These are phyloP conservation scores for Blastobotrys terrestris DNA, from an alignment of 805 yeast genomes.

Conservation along the genomic window DNA sequence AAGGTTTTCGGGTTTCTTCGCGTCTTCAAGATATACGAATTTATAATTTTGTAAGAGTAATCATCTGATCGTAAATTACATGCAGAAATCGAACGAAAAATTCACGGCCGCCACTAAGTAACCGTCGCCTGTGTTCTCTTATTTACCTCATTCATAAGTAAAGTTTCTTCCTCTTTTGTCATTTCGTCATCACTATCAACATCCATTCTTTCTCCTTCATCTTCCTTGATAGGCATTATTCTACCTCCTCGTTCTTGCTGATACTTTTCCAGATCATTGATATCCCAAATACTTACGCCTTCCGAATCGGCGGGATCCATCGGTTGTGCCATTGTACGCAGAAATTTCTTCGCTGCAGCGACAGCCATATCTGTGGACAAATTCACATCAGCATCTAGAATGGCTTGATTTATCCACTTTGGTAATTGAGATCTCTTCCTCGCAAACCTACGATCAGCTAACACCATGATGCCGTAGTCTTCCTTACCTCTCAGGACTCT, in stretches of 20 bases:
- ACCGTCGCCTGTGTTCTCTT: neutral
- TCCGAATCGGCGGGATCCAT: slow-evolving; percentile 83
- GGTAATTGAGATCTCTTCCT: slow-evolving; percentile 85
- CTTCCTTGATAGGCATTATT: neutral
- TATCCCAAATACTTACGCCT: slow-evolving; percentile 90
- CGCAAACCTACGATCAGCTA: slow-evolving; percentile 90
- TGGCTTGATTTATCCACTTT: slow-evolving; percentile 93
- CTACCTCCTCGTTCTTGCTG: slow-evolving; percentile 10
- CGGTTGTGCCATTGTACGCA: slow-evolving; percentile 93
- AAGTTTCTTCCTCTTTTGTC: slow-evolving; percentile 5
- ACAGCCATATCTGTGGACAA: slow-evolving; percentile 96
- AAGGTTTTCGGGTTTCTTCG: no score
- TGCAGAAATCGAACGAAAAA: no score
- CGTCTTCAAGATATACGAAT: no score
- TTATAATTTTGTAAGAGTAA: no score
- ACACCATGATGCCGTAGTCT: slow-evolving; percentile 97
- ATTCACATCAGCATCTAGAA: slow-evolving; percentile 85
- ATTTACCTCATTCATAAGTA: neutral
- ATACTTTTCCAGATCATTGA: slow-evolving; percentile 34
- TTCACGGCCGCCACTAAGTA: no score
- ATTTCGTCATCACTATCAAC: slow-evolving; percentile 5
- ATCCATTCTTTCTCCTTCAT: neutral
- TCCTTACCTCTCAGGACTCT: slow-evolving; percentile 96
- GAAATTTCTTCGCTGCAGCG: slow-evolving; percentile 86
- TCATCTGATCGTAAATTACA: no score